Evolutionary conservation across 176 grass and related monocot species (phyloP).

Genomic region (bread wheat (Triticum aestivum)): IWGSC_CS_RefSeq_v2.1 NC_057802.1:488143122-488143621

Average conservation of each 20-base stretch:
- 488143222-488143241: background rate
- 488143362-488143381: constrained; percentile 86
- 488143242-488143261: background rate
- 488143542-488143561: constrained; percentile 81
- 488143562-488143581: constrained; percentile 92
- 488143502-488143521: constrained; percentile 76
- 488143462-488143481: constrained; percentile 66
- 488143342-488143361: constrained; percentile 81
- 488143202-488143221: background rate
- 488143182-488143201: constrained; percentile 3
- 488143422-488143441: constrained; percentile 82
- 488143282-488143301: constrained; percentile 5
- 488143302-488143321: background rate
- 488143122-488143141: background rate
- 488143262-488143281: background rate
- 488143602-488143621: constrained; percentile 61
- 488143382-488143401: constrained; percentile 80
- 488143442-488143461: constrained; percentile 83
- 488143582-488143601: constrained; percentile 83
- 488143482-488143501: constrained; percentile 78
- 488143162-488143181: constrained; percentile 6
- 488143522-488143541: constrained; percentile 82
- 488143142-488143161: constrained; percentile 14
- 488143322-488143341: constrained; percentile 22
- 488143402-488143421: constrained; percentile 50